Evolutionary conservation across 208 protist genomes (phyloP), one percentile per base, ranked within the genome.

Genomic region (Trypanosoma congolense): DNA sequence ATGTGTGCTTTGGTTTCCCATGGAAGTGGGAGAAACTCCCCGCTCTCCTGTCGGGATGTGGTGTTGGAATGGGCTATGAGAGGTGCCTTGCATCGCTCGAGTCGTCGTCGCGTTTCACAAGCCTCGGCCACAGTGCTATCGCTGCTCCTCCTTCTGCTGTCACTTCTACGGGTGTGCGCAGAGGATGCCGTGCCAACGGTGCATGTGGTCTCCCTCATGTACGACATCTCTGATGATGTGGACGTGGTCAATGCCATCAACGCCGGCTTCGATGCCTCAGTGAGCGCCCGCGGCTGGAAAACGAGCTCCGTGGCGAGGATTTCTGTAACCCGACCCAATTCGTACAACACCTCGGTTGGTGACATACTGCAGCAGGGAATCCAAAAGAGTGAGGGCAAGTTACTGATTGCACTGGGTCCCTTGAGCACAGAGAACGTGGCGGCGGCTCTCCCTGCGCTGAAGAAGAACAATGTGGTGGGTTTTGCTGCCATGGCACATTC

Each of bases 401-500:
- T 46, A 24, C 21, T 25, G 6, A n/a, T 46, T n/a, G 42, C n/a
- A 46, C n/a, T 46, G 10, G 42, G 42, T 8, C 42, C 42, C 18
- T 19, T 46, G 18, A n/a, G 42, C 21, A 25, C 42, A 22, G n/a
- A 24, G 6, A 6, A 46, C 42, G 21, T 46, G 6, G 6, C 9
- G 21, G 21, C 6, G 42, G 9, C 6, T n/a, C 6, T 6, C 9
- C 38, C 38, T n/a, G 40, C 36, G 1, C 29, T 68, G 28, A 22
- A 44, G 12, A 46, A 62, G 22, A 65, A 70, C 25, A 25, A 67
- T 19, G 33, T 83, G 8, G 51, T 71, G 16, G 33, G 49, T 14
- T 18, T 83, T 0, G 51, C 33, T 1, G 72, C 77, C 9, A 69
- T 69, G 42, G 73, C 65, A 16, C 57, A 61, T 19, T 67, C 61